phyloP scores from a whole-genome alignment of 306 rosid species.

The Ziziphus jujuba region DNA sequence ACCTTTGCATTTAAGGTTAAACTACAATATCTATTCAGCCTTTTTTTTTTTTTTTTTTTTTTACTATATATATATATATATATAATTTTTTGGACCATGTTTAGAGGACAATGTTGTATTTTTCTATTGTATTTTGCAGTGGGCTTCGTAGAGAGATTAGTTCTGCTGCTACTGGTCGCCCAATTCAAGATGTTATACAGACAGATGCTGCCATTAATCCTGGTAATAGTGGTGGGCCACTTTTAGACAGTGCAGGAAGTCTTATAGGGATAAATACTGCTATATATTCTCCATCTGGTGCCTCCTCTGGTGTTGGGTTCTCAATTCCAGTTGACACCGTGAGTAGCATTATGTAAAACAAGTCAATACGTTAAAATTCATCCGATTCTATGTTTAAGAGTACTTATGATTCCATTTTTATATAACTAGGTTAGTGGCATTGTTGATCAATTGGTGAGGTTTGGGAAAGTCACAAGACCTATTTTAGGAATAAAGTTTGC shows the following conservation, averaged over 20 bases:
- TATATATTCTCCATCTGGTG: constrained; percentile 96
- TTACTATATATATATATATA: too few relatives aligned
- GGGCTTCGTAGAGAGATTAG: constrained; percentile 98
- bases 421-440: constrained; percentile 75
- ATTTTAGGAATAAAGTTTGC: constrained; percentile 97
- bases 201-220: constrained; percentile 99
- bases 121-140: constrained; percentile 39
- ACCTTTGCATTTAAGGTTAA: too few relatives aligned
- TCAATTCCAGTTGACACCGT: constrained; percentile 98
- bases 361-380: constrained; percentile 7
- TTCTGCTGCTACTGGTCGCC: constrained; percentile 99
- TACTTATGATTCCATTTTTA: constrained; percentile 9
- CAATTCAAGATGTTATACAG: constrained; percentile 98
- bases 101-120: constrained; percentile 20
- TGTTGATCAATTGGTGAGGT: constrained; percentile 92
- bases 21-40: background rate
- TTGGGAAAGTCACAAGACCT: constrained; percentile 98
- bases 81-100: background rate
- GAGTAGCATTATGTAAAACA: constrained; percentile 33
- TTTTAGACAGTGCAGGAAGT: constrained; percentile 91
- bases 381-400: constrained; percentile 5
- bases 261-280: constrained; percentile 98
- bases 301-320: constrained; percentile 97
- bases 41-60: background rate
- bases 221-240: constrained; percentile 99